Evolutionary conservation across 352 stramenopile species (phyloP).

Genomic region (Pythium guiyangense): DNA sequence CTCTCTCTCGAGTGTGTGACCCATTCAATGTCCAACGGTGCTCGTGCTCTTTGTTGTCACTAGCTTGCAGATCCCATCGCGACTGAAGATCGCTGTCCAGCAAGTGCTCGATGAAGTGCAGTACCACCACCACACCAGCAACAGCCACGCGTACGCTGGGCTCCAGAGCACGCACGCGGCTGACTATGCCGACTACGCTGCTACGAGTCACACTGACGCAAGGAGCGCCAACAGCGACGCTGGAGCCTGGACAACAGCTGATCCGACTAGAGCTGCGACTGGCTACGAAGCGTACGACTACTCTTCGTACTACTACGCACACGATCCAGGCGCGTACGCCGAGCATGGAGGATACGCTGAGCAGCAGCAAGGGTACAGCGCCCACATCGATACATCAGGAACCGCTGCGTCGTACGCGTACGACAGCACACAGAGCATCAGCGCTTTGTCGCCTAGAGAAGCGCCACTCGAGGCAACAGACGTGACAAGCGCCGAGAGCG

Average conservation of each 20-base stretch:
- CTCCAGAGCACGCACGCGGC: no score
- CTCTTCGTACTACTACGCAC: constrained; percentile 4
- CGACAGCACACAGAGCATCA: no score
- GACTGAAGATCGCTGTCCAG: constrained; percentile 64
- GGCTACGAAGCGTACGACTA: constrained; percentile 5
- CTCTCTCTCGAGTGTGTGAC: not conserved
- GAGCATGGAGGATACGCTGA: not conserved
- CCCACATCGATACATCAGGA: not conserved
- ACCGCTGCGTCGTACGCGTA: no score
- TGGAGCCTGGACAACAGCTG: not conserved
- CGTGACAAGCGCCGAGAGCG: not conserved
- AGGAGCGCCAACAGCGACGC: not conserved
- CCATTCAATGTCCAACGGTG: not conserved
- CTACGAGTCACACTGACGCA: not conserved
- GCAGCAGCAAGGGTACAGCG: not conserved
- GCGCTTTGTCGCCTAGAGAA: no score
- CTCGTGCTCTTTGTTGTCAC: not conserved
- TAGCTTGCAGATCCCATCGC: constrained; percentile 46
- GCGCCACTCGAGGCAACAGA: no score
- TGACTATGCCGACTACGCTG: constrained; percentile 11
- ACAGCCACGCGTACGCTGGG: constrained; percentile 4
- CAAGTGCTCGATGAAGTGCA: constrained; percentile 41
- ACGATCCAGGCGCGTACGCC: not conserved
- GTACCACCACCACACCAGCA: constrained; percentile 5
- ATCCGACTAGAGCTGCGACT: not conserved